A percentile compares a stretch with the other conserved stretches of the same genome.
Conservation (phyloP, 352 stramenopile genomes). For the Plasmopara viticola region DNA sequence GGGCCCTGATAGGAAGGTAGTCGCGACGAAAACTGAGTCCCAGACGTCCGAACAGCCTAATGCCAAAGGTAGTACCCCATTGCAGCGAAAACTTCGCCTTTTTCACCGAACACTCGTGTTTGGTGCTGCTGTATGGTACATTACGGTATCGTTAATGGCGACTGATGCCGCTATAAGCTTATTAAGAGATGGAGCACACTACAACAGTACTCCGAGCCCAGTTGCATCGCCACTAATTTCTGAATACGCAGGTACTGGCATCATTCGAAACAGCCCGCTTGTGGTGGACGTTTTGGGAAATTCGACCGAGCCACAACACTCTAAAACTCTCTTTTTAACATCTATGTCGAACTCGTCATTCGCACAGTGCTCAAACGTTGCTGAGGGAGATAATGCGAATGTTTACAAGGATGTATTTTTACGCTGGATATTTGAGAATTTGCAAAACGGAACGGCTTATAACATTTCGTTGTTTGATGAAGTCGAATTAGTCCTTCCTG, state of each 20-base stretch:
- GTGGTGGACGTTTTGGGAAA: constrained; percentile 21
- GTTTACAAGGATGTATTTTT: constrained; percentile 32
- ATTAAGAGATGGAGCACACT: constrained; percentile 17
- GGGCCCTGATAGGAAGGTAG: no score
- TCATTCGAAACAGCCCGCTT: constrained; percentile 28
- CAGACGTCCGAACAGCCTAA: no score
- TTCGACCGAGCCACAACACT: constrained; percentile 20
- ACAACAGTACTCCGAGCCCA: constrained; percentile 6
- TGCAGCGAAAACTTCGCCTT: constrained; percentile 15
- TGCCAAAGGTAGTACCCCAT: constrained; percentile 3
- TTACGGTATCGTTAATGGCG: constrained; percentile 28
- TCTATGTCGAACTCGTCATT: constrained; percentile 14
- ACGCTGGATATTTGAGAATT: constrained; percentile 20
- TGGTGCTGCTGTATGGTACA: constrained; percentile 21
- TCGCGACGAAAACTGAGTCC: no score
- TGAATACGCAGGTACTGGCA: constrained; percentile 20
- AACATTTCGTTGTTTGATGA: constrained; percentile 29
- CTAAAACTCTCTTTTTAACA: constrained; percentile 34
- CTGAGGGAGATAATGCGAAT: constrained; percentile 4
- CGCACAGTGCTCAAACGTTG: constrained; percentile 6
- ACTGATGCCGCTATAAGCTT: constrained; percentile 16
- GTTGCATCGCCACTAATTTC: constrained; percentile 20
- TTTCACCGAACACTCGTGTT: constrained; percentile 19
- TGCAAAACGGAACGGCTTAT: constrained; percentile 31
- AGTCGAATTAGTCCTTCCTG: constrained; percentile 20